phyloP scores from a whole-genome alignment of 306 rosid genomes.

The Pyrus communis region DNA sequence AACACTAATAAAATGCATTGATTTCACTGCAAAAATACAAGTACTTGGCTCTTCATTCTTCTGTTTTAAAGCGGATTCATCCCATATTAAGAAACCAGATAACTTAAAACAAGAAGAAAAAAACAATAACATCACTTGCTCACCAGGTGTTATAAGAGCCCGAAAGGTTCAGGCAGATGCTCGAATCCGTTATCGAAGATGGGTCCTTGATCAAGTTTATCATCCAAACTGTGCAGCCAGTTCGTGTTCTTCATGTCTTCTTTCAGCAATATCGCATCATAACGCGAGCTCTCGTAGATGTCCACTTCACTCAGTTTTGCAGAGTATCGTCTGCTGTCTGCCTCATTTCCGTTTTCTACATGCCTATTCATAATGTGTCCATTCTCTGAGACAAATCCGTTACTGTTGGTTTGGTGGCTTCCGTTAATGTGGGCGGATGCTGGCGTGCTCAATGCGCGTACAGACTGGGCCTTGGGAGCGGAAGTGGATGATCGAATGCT shows the following conservation, averaged over 20 bases:
- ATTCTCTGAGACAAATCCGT: constrained; percentile 36
- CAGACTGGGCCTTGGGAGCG: constrained; percentile 49
- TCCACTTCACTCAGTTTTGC: constrained; percentile 68
- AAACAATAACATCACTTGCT: constrained; percentile 9
- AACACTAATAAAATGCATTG: constrained; percentile 23
- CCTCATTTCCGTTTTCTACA: constrained; percentile 38
- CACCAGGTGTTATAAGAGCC: constrained; percentile 48
- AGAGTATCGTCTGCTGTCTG: constrained; percentile 36
- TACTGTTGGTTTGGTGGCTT: constrained; percentile 29
- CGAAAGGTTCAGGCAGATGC: constrained; percentile 87
- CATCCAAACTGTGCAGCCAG: constrained; percentile 84
- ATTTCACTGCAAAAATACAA: constrained; percentile 26
- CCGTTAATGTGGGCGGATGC: constrained; percentile 36
- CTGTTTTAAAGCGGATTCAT: constrained; percentile 33
- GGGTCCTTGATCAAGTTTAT: constrained; percentile 59
- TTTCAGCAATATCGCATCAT: constrained; percentile 79
- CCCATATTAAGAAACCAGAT: constrained; percentile 21
- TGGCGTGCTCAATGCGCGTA: constrained; percentile 35
- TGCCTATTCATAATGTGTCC: constrained; percentile 29
- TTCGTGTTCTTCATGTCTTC: constrained; percentile 83
- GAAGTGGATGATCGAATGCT: constrained; percentile 50
- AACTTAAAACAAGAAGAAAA: constrained; percentile 27
- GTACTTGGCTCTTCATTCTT: constrained; percentile 37
- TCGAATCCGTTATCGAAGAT: constrained; percentile 86
- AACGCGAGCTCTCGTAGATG: constrained; percentile 86